Conservation (phyloP, 2,329 filamentous ascomycete genomes). For the Fusarium bulbicola region DNA sequence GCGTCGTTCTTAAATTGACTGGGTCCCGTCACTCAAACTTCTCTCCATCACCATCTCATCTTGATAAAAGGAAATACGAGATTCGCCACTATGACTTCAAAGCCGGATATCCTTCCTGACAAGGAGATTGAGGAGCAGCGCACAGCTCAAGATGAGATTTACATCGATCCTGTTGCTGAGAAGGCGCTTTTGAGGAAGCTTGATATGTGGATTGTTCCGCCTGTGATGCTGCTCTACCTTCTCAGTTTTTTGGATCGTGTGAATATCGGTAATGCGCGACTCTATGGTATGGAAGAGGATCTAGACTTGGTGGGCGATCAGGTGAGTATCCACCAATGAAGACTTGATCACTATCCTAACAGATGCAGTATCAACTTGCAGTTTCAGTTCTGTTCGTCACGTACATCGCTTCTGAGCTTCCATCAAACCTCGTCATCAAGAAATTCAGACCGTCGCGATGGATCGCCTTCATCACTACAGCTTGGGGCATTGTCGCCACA, state of each 20-base stretch:
- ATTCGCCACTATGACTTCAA: slow-evolving; percentile 26
- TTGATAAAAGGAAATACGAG: not conserved
- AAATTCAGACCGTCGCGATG: slow-evolving; percentile 48
- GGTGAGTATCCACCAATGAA: not conserved
- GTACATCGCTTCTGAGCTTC: slow-evolving; percentile 53
- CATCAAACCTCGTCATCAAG: slow-evolving; percentile 53
- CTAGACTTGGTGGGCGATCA: slow-evolving; percentile 61
- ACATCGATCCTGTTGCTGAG: slow-evolving; percentile 45
- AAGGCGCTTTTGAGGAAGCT: slow-evolving; percentile 65
- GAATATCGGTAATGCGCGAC: slow-evolving; percentile 65
- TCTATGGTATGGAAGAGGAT: slow-evolving; percentile 71
- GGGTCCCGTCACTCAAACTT: not conserved
- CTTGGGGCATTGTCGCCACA: slow-evolving; percentile 58
- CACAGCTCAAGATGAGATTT: slow-evolving; percentile 29
- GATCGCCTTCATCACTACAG: slow-evolving; percentile 36
- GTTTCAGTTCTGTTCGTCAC: slow-evolving; percentile 48
- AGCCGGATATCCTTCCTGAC: slow-evolving; percentile 14
- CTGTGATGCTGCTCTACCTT: slow-evolving; percentile 69
- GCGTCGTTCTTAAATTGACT: slow-evolving; percentile 26
- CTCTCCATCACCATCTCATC: not conserved
- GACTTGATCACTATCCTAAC: accelerated
- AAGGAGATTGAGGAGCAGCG: slow-evolving; percentile 37
- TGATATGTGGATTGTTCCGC: slow-evolving; percentile 69
- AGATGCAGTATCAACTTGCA: slow-evolving; percentile 60
- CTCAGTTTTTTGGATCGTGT: slow-evolving; percentile 45